These are phyloP conservation scores for Aspergillus affinis DNA, from an alignment of 495 filamentous ascomycete genomes.

Conservation along the genomic window DNA sequence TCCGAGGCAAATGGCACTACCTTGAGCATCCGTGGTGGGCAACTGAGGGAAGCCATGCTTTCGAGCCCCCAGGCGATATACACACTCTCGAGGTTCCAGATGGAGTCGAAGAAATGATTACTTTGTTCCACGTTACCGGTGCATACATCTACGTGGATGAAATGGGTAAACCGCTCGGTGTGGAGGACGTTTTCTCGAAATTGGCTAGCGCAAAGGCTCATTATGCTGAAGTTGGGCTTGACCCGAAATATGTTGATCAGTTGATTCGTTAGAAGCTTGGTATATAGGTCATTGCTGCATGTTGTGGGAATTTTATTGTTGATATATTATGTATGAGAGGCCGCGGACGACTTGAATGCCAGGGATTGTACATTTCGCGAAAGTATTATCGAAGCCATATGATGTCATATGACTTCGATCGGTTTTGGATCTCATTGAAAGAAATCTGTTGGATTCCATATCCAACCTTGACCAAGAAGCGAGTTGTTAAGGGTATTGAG, in stretches of 20 bases:
- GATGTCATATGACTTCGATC: not conserved
- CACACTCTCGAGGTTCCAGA: conserved; percentile 23
- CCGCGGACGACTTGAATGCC: too few species aligned
- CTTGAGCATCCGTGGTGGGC: conserved; percentile 25
- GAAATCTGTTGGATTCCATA: not conserved
- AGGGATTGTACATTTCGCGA: not conserved
- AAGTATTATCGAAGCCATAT: not conserved
- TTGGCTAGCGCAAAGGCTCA: conserved; percentile 17
- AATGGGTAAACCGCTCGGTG: conserved; percentile 11
- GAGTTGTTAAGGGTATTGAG: not conserved
- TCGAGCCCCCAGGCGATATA: conserved; percentile 23
- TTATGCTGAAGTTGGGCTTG: conserved; percentile 19
- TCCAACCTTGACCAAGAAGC: not conserved
- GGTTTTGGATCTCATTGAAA: not conserved
- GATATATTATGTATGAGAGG: too few species aligned
- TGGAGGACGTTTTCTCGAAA: conserved; percentile 23
- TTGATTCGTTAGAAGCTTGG: conserved; percentile 13
- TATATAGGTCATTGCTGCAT: not conserved
- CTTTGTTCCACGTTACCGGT: conserved; percentile 23
- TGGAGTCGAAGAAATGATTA: conserved; percentile 20
- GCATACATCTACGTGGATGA: conserved; percentile 23
- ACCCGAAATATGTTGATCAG: conserved; percentile 18
- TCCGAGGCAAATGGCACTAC: conserved; percentile 21
- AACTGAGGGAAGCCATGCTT: conserved; percentile 21
- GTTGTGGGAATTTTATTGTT: too few species aligned